A percentile compares a stretch with the other conserved stretches of the same genome.
Conservation (phyloP, 306 rosid species). For the Prunus mongolica region DNA sequence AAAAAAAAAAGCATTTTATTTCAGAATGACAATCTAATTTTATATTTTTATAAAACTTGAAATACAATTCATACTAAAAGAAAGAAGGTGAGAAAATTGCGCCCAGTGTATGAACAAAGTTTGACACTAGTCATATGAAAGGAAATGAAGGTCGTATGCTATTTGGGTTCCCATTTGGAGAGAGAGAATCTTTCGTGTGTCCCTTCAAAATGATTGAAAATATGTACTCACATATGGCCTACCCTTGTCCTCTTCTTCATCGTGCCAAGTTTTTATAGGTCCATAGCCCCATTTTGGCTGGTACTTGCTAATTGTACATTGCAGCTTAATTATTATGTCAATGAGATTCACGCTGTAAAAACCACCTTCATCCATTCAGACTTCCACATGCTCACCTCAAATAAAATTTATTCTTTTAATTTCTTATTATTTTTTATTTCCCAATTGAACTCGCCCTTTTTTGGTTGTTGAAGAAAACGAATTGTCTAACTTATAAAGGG, state of each 20-base stretch:
- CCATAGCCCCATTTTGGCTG: neutral
- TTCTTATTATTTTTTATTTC: too few relatives aligned
- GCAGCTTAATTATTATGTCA: neutral
- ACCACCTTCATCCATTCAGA: neutral
- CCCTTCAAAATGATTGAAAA: conserved; percentile 3
- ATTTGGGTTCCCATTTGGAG: neutral
- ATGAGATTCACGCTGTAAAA: conserved; percentile 1
- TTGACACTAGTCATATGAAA: neutral
- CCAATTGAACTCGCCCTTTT: rapidly evolving
- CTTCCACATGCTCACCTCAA: neutral
- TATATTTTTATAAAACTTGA: neutral
- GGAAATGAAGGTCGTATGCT: neutral
- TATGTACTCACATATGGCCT: neutral
- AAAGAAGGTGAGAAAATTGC: neutral
- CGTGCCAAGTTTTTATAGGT: conserved; percentile 4
- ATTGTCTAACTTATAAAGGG: too few relatives aligned
- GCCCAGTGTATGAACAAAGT: neutral
- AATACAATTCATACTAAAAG: neutral
- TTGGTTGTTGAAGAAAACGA: rapidly evolving
- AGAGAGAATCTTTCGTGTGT: neutral
- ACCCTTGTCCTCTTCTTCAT: neutral
- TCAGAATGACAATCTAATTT: too few relatives aligned
- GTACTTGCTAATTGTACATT: neutral
- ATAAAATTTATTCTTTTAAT: neutral
- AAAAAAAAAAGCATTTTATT: too few relatives aligned